Evolutionary conservation across 768 basidiomycete genomes (phyloP), one percentile per base, ranked within the genome.

Genomic region (Collybiopsis luxurians): DNA sequence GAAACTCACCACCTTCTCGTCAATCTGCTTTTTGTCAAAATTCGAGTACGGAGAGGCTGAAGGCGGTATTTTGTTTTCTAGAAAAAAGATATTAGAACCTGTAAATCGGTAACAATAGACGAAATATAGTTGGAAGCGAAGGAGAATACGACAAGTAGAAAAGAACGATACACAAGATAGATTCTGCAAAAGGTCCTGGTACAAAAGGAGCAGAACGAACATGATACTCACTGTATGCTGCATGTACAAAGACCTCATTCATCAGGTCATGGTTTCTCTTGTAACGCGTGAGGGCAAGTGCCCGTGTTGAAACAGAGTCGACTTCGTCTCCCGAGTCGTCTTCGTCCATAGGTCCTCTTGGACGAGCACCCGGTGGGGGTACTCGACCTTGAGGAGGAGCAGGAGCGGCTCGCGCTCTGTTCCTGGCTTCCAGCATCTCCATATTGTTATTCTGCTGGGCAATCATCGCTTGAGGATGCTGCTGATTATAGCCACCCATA

Each of bases 211-310:
- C n/a, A n/a, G n/a, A n/a, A n/a, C n/a, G n/a, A n/a, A n/a, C n/a
- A n/a, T n/a, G n/a, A n/a, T n/a, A 39, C 50, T 12, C 53, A 78
- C 90, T 83, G 63, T 83, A 87, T 0, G 86, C 87, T 23, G 90
- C 90, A 61, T 82, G 79, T 60, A 76, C 78, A 69, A 93, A 92
- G 1, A 93, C 86, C 42, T 87, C 87, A 64, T 87, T 87, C 90
- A 93, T 93, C 58, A 87, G 75, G 43, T 91, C 90, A 63, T 92
- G 89, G 63, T 93, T 93, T 5, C 90, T 83, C 61, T 79, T 81
- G 65, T 91, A 93, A 34, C 90, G 78, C 17, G 84, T 80, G 34
- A 88, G 64, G 6, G 91, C 87, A 15, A 92, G 75, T 2, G 88
- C 82, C 42, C 87, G 80, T 1, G 87, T 83, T 0, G 90, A 87